Evolutionary conservation across 768 basidiomycete genomes (phyloP), one percentile per base, ranked within the genome.

Genomic region (Lactarius tabidus): DNA sequence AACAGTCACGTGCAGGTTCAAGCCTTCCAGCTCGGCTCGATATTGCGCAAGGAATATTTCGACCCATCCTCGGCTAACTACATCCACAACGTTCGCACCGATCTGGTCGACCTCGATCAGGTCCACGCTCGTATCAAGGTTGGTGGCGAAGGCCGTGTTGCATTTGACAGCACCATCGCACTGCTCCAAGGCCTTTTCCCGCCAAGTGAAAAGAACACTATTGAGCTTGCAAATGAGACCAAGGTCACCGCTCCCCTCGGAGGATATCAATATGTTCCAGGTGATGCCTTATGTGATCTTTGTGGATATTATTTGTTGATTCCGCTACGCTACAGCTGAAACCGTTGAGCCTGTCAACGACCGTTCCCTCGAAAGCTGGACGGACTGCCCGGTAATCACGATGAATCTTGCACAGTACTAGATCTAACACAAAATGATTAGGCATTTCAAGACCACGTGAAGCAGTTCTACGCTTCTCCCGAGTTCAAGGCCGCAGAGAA

Each of bases 241-340:
- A 83, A 79, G 29, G 78, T 95, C 68, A 75, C 83, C 26, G 85
- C 89, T 1, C 92, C 93, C 29, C 82, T 94, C 10, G 84, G 84
- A 18, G 90, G 91, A 3, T 95, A 93, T 75, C 91, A 93, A 76
- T 95, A 94, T 69, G 83, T 95, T 56, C 90, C 92, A n/a, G 82
- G 87, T 84, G 65, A 57, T n/a, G 77, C 65, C 39, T 14, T 61
- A 12, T 59, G n/a, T 35, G 52, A 36, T 18, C 10, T 26, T 7
- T 35, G n/a, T 38, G 31, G 0, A 53, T 23, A 10, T 18, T 10
- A 28, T 33, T 28, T 54, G 43, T 39, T 64, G 31, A 71, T 60
- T 57, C 54, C 8, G 23, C 20, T 57, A 26, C 8, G 23, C 20
- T 57, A 26, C 61, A 86, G 90, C 92, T 35, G 88, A 93, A 79